Evolutionary conservation across 345 rosid genomes (phyloP), one percentile per base, ranked within the genome.

Genomic region (Populus pruinosa): DNA sequence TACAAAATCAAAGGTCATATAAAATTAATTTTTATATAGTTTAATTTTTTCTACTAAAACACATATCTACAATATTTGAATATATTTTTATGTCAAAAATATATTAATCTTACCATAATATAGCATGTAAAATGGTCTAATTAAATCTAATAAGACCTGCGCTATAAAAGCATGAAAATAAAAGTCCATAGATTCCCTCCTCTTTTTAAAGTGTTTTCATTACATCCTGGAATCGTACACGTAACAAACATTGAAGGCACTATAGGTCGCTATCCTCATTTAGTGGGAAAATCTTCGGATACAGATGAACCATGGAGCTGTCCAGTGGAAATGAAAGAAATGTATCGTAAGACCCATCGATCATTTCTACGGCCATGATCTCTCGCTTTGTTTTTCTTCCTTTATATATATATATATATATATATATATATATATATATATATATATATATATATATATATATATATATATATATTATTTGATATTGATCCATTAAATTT

Each of bases 201-300:
- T 43, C 47, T 11, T 43, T 11, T 0, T 43, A 11, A 9, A 10
- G 14, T 43, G 14, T 11, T 43, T 2, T 43, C 49, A 44, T 44
- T 12, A 3, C 13, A 9, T 41, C 12, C 0, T 44, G 49, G 1
- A 11, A 44, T 44, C 50, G 13, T 41, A 41, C 0, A 13, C 67
- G 31, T 25, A n/a, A 20, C 68, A 12, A 12, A 64, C 23, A 67
- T 67, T 0, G 39, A 67, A 67, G 50, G 17, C 17, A 67, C 6
- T 33, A 67, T 14, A 13, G 10, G 7, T 21, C 23, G 43, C 8
- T 23, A 23, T 35, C 43, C 39, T 74, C 29, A 44, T 5, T 18
- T 14, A 44, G 77, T 44, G 61, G 70, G 43, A 6, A 62, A 61
- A 41, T 74, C 77, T 39, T 29, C 25, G 27, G 69, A 59, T 56